A percentile compares a stretch with the other conserved stretches of the same genome.
phyloP scores from a whole-genome alignment of 306 rosid species.

The Gastrolobium villosum region DNA sequence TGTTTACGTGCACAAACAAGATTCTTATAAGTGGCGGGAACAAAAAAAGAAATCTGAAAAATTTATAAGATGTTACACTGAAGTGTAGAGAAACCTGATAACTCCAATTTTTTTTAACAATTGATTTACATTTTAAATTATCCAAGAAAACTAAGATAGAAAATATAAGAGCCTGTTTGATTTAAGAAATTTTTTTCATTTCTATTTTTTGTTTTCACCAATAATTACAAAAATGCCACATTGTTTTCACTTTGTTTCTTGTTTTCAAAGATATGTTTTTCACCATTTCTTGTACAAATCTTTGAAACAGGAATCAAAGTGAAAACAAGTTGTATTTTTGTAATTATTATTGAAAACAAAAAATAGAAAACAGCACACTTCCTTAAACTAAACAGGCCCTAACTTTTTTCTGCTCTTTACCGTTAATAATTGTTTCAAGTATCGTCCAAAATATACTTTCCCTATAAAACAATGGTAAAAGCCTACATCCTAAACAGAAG shows the following conservation, averaged over 20 bases:
- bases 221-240: no score
- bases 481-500: conserved; percentile 15
- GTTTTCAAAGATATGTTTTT: no score
- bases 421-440: not conserved
- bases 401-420: not conserved
- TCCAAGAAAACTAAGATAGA: not conserved
- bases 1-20: conserved; percentile 3
- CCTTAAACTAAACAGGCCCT: no score
- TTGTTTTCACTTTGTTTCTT: no score
- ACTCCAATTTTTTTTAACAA: not conserved
- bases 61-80: not conserved
- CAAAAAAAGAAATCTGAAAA: not conserved
- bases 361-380: no score
- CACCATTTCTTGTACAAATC: no score
- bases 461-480: conserved; percentile 3
- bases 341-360: no score
- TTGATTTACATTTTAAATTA: not conserved
- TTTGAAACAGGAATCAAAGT: no score
- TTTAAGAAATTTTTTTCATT: no score
- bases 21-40: not conserved
- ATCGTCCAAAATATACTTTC: not conserved
- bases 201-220: no score
- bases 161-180: no score
- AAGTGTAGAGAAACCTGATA: not conserved
- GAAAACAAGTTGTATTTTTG: no score